phyloP scores from a whole-genome alignment of 805 yeast genomes.

The Yarrowia sp. region DNA sequence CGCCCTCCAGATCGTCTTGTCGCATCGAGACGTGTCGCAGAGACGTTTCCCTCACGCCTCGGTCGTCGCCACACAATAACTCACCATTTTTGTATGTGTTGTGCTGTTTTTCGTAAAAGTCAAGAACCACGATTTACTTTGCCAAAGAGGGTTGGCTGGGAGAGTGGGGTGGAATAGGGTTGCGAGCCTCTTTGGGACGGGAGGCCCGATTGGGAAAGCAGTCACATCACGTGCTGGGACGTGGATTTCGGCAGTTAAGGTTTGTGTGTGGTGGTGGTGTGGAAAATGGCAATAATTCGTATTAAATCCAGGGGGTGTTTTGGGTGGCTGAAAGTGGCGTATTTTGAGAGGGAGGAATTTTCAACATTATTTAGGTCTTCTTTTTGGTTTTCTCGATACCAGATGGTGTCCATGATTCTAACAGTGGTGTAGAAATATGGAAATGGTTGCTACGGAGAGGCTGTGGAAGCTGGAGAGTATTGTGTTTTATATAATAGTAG shows the following conservation, averaged over 20 bases:
- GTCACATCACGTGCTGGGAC: conserved; percentile 19
- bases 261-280: not conserved
- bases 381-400: no score
- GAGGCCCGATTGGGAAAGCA: not conserved
- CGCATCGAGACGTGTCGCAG: not conserved
- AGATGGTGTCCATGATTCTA: no score
- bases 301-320: no score
- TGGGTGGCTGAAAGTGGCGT: no score
- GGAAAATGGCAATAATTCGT: not conserved
- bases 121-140: not conserved
- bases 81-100: conserved; percentile 27
- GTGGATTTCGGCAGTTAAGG: not conserved
- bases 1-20: not conserved
- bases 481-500: no score
- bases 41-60: not conserved
- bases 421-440: no score
- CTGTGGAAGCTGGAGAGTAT: no score
- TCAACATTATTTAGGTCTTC: no score
- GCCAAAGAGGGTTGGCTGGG: conserved; percentile 19
- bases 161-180: conserved; percentile 27
- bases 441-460: no score
- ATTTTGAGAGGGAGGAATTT: no score
- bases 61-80: not conserved
- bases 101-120: conserved; percentile 26
- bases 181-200: not conserved